phyloP scores from a whole-genome alignment of 2,329 filamentous ascomycete species.

The Fusarium sublunatum region DNA sequence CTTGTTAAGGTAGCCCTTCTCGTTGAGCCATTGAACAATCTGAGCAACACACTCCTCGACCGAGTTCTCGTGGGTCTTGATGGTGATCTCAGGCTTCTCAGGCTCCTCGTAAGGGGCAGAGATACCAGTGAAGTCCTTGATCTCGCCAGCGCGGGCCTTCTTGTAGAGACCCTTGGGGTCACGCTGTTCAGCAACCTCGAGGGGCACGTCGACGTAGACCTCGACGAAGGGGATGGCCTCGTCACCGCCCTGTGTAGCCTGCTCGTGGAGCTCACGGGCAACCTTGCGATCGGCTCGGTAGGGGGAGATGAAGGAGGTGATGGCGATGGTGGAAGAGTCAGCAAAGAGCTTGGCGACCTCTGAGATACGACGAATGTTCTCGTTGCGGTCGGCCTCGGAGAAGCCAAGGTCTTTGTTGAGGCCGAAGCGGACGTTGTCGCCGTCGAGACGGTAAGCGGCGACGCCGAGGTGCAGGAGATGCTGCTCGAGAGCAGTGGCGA shows the following conservation, averaged over 20 bases:
- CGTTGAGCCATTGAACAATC: slow-evolving; percentile 83
- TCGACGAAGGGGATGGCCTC: slow-evolving; percentile 89
- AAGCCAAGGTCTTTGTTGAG: slow-evolving; percentile 98
- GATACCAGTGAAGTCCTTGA: slow-evolving; percentile 97
- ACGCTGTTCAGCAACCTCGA: slow-evolving; percentile 92
- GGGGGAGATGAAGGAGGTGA: slow-evolving; percentile 97
- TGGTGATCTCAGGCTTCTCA: slow-evolving; percentile 84
- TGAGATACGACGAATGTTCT: slow-evolving; percentile 97
- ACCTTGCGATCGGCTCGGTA: slow-evolving; percentile 88
- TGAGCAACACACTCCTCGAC: slow-evolving; percentile 90
- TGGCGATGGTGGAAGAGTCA: slow-evolving; percentile 85
- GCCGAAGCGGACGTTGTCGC: slow-evolving; percentile 98
- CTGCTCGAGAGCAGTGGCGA: slow-evolving; percentile 96
- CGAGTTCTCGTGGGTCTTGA: slow-evolving; percentile 82
- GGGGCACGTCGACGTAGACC: slow-evolving; percentile 90
- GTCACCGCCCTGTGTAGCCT: slow-evolving; percentile 63
- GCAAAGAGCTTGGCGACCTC: slow-evolving; percentile 98
- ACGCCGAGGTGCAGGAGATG: slow-evolving; percentile 89
- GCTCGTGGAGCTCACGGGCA: slow-evolving; percentile 82
- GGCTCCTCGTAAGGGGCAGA: slow-evolving; percentile 95
- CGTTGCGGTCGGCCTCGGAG: slow-evolving; percentile 90
- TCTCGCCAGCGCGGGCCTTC: slow-evolving; percentile 92
- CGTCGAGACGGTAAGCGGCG: slow-evolving; percentile 91
- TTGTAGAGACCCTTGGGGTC: slow-evolving; percentile 99
- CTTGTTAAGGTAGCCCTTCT: slow-evolving; percentile 65